A percentile compares a stretch with the other conserved stretches of the same genome.
These are phyloP conservation scores for Mycena belliarum DNA, from an alignment of 768 basidiomycete genomes.

Conservation along the genomic window DNA sequence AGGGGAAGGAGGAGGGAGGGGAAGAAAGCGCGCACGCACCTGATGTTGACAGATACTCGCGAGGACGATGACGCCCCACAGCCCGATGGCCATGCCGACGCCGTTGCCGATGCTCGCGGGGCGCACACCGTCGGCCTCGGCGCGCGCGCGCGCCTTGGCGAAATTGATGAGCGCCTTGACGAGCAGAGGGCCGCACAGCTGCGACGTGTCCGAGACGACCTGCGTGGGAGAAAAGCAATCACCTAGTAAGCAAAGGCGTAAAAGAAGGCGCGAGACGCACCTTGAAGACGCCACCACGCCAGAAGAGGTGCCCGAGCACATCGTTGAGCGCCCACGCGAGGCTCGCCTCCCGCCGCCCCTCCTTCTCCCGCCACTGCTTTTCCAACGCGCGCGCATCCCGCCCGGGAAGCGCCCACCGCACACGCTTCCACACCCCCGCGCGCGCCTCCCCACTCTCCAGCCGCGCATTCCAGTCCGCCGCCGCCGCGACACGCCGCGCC, in stretches of 20 bases:
- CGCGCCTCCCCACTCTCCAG: conserved; percentile 37
- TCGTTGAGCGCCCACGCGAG: conserved; percentile 64
- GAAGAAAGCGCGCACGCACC: conserved; percentile 32
- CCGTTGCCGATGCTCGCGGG: conserved; percentile 51
- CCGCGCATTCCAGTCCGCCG: conserved; percentile 55
- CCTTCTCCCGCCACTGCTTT: conserved; percentile 43
- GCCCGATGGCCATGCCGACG: conserved; percentile 58
- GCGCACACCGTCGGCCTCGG: conserved; percentile 35
- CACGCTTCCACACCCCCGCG: conserved; percentile 40
- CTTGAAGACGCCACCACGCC: conserved; percentile 65
- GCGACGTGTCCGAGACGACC: conserved; percentile 60
- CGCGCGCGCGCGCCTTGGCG: conserved; percentile 46
- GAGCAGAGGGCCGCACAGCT: conserved; percentile 63
- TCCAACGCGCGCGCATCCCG: conserved; percentile 33
- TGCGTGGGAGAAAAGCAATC: conserved; percentile 26
- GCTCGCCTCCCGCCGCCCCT: conserved; percentile 49
- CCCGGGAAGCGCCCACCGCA: conserved; percentile 39
- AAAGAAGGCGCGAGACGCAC: conserved; percentile 23
- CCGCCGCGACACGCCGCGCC: conserved; percentile 45
- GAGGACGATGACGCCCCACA: conserved; percentile 49
- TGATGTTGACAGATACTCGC: conserved; percentile 65
- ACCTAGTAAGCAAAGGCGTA: not conserved
- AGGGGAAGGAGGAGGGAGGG: not conserved
- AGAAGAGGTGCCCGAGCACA: conserved; percentile 57
- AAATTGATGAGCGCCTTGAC: conserved; percentile 67